These are phyloP conservation scores for Rhododendron henanense DNA, from an alignment of 148 eudicot species.

Conservation along the genomic window DNA sequence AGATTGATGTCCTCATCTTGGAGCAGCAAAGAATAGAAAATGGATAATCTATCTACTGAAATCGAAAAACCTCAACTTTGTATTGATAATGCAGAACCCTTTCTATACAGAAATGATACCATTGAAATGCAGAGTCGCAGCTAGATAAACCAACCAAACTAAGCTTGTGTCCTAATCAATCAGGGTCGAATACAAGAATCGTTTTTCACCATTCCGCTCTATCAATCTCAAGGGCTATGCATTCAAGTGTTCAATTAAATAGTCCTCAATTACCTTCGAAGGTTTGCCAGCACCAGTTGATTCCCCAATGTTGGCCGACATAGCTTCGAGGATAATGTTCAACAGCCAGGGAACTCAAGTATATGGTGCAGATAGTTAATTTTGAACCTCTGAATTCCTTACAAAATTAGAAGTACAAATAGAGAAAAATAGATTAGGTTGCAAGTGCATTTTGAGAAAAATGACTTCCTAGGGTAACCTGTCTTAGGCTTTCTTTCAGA, in stretches of 20 bases:
- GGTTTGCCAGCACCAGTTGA: background rate
- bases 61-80: background rate
- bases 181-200: background rate
- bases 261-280: background rate
- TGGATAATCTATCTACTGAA: background rate
- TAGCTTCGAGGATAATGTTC: background rate
- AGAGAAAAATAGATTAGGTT: background rate
- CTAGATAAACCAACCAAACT: background rate
- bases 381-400: background rate
- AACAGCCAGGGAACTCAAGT: background rate
- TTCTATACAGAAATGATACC: background rate
- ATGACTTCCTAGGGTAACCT: background rate
- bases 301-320: background rate
- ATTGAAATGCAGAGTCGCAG: slow-evolving; percentile 4
- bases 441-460: background rate
- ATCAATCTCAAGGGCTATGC: background rate
- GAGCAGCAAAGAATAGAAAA: background rate
- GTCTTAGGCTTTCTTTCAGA: background rate
- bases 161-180: background rate
- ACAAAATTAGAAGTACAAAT: background rate
- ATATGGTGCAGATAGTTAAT: background rate
- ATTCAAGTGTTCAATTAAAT: background rate
- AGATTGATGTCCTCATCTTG: background rate
- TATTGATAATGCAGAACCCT: background rate
- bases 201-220: background rate